These are phyloP conservation scores for Physcomitrium patens DNA, from an alignment of 225 moss, liverwort and hornwort genomes.

Conservation along the genomic window DNA sequence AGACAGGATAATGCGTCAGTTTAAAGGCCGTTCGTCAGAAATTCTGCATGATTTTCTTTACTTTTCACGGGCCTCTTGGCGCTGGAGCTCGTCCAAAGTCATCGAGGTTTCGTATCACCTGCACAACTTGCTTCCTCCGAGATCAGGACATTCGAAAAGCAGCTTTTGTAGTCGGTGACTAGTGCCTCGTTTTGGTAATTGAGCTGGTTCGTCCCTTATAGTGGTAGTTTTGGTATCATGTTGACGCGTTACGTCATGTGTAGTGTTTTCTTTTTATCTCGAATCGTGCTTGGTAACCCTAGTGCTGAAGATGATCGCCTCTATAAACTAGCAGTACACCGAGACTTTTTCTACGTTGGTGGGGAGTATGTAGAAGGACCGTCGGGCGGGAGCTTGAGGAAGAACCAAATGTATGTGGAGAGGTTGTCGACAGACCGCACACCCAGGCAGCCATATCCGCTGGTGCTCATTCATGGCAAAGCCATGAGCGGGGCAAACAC, in stretches of 20 bases:
- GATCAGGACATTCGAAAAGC: too few relatives aligned
- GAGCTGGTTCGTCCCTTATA: too few relatives aligned
- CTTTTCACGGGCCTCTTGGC: too few relatives aligned
- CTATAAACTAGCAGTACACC: slow-evolving; percentile 12
- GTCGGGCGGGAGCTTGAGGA: slow-evolving; percentile 18
- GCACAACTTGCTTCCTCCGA: too few relatives aligned
- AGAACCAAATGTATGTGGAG: slow-evolving; percentile 37
- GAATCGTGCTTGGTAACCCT: background rate
- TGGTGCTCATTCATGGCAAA: slow-evolving; percentile 42
- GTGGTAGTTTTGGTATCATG: slow-evolving; percentile 5
- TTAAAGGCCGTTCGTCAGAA: too few relatives aligned
- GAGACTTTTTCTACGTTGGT: slow-evolving; percentile 29
- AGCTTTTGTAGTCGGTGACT: too few relatives aligned
- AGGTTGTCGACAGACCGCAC: background rate
- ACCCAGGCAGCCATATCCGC: slow-evolving; percentile 32
- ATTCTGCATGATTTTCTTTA: too few relatives aligned
- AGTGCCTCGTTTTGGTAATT: too few relatives aligned
- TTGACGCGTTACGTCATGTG: background rate
- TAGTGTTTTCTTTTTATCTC: background rate
- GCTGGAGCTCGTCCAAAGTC: too few relatives aligned
- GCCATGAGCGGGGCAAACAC: slow-evolving; percentile 24
- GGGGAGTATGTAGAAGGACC: slow-evolving; percentile 22
- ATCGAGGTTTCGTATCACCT: too few relatives aligned
- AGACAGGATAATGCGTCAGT: too few relatives aligned
- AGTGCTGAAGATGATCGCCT: slow-evolving; percentile 6